These are phyloP conservation scores for Podospora anserina DNA, from an alignment of 495 filamentous ascomycete species.

Conservation along the genomic window DNA sequence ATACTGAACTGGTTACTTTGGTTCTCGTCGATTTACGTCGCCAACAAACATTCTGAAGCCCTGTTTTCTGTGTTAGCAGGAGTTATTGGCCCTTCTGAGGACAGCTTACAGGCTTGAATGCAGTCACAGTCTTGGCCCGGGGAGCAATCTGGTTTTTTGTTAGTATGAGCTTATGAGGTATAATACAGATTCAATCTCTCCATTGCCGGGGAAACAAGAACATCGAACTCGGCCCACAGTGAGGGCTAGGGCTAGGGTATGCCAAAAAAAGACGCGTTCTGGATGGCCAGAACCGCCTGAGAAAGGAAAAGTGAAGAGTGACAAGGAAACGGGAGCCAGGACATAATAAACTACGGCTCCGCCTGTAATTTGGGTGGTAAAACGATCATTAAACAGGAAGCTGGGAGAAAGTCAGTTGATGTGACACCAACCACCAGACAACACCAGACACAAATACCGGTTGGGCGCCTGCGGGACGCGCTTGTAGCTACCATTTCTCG, in stretches of 20 bases:
- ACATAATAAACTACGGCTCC: slow-evolving; percentile 47
- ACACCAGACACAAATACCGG: slow-evolving; percentile 25
- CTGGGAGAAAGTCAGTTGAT: neutral
- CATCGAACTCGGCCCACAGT: too few species aligned
- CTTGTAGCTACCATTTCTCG: slow-evolving; percentile 42
- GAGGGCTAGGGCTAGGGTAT: too few species aligned
- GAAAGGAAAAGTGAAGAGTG: too few species aligned
- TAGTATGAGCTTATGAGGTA: too few species aligned
- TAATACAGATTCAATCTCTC: too few species aligned
- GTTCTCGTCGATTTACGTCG: slow-evolving; percentile 31
- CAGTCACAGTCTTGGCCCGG: slow-evolving; percentile 39
- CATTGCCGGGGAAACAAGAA: too few species aligned
- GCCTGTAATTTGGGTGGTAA: slow-evolving; percentile 41
- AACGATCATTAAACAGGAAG: slow-evolving; percentile 41
- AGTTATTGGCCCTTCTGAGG: neutral
- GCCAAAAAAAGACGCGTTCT: too few species aligned
- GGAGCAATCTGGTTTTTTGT: slow-evolving; percentile 28
- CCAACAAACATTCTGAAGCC: slow-evolving; percentile 40
- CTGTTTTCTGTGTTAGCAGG: slow-evolving; percentile 12
- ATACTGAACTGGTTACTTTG: slow-evolving; percentile 4
- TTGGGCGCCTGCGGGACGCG: slow-evolving; percentile 43
- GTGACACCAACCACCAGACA: neutral
- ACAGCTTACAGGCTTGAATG: slow-evolving; percentile 41
- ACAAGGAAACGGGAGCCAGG: too few species aligned
- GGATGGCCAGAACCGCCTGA: too few species aligned